Evolutionary conservation across 208 protist species (phyloP).

Genomic region (Tritrichomonas musculus): DNA sequence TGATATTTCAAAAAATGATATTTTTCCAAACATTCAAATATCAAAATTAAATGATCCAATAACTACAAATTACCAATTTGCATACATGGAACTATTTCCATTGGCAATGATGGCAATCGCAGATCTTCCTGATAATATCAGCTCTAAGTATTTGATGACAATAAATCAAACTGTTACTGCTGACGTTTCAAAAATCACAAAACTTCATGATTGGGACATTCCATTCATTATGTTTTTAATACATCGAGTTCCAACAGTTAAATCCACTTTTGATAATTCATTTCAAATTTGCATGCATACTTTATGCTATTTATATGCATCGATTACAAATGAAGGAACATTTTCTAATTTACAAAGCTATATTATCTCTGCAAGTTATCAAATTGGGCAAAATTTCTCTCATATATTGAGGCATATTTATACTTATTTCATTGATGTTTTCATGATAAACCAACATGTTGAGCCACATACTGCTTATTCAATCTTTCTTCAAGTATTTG

Average conservation of each 20-base stretch:
- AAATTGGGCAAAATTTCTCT: neutral
- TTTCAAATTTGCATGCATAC: neutral
- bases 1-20: neutral
- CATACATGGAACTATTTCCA: neutral
- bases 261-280: neutral
- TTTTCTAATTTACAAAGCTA: too few species aligned
- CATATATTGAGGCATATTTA: neutral
- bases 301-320: neutral
- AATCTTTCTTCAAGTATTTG: too few species aligned
- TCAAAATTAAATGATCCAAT: neutral
- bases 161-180: neutral
- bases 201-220: neutral
- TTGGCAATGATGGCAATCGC: neutral
- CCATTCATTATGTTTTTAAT: conserved; percentile 1
- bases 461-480: too few species aligned
- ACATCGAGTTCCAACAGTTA: neutral
- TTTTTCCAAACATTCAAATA: neutral
- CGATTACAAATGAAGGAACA: neutral
- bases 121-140: neutral
- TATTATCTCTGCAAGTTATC: too few species aligned
- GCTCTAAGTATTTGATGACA: neutral
- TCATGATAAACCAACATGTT: too few species aligned
- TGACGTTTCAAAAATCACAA: neutral
- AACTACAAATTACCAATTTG: neutral
- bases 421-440: too few species aligned